Evolutionary conservation across 768 basidiomycete species (phyloP).

Genomic region (Suillus alpinus): DNA sequence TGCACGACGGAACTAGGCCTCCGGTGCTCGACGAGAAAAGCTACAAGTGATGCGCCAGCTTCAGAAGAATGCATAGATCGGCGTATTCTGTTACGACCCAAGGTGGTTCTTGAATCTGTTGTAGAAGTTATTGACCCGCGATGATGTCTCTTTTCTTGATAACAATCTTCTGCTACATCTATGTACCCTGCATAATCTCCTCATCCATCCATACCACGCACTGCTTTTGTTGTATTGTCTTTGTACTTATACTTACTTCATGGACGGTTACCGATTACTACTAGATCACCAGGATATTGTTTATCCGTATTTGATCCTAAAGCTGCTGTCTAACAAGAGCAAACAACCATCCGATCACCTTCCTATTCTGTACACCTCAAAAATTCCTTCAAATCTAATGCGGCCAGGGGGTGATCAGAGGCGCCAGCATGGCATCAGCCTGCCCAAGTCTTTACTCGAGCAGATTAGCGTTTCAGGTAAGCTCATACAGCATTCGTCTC

Average conservation of each 20-base stretch:
- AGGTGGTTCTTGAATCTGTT: constrained; percentile 75
- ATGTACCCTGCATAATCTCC: background rate
- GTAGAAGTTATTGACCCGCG: constrained; percentile 45
- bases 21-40: constrained; percentile 55
- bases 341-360: background rate
- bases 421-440: constrained; percentile 17
- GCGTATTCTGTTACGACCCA: constrained; percentile 64
- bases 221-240: constrained; percentile 10
- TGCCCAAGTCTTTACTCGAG: constrained; percentile 28
- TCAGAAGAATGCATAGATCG: constrained; percentile 50
- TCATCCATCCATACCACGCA: background rate
- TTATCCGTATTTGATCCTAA: constrained; percentile 8
- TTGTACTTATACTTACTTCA: constrained; percentile 17
- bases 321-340: background rate
- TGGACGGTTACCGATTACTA: constrained; percentile 6
- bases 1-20: constrained; percentile 74
- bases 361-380: background rate
- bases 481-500: background rate
- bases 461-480: constrained; percentile 20
- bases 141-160: constrained; percentile 8
- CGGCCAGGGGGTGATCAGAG: constrained; percentile 15
- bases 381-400: background rate
- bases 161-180: background rate
- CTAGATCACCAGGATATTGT: constrained; percentile 4
- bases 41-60: constrained; percentile 19